Percentiles rank a stretch among this genome's conserved stretches.
Conservation (phyloP, 2,329 filamentous ascomycete genomes). For the Colletotrichum euphorbiae region DNA sequence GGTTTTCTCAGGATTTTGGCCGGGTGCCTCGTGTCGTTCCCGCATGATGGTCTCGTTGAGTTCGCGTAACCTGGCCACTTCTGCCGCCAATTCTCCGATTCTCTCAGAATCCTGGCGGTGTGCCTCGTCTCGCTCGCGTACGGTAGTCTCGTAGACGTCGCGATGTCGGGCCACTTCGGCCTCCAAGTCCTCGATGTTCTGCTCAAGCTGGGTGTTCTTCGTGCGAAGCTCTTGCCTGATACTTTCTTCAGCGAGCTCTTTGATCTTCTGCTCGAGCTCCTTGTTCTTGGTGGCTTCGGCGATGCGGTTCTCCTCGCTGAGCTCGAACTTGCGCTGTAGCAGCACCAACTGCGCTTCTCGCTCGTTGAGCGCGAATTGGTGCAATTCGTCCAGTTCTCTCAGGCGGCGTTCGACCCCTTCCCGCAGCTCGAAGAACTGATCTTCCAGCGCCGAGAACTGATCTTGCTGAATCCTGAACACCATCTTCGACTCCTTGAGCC, state of each 20-base stretch:
- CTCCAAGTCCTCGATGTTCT: background rate
- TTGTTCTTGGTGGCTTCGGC: background rate
- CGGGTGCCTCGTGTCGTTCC: too few species aligned
- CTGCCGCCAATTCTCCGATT: too few species aligned
- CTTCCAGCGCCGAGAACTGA: background rate
- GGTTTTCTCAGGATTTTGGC: too few species aligned
- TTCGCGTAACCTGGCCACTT: too few species aligned
- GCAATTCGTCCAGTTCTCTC: background rate
- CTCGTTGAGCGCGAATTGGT: background rate
- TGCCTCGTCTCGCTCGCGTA: too few species aligned
- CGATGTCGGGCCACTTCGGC: too few species aligned
- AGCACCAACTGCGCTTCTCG: background rate
- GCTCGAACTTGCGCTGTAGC: background rate
- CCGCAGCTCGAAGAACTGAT: background rate
- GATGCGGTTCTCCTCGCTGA: constrained; percentile 8
- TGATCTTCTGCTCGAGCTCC: background rate
- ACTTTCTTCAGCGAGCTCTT: background rate
- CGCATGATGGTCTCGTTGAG: too few species aligned
- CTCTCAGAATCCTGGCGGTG: too few species aligned
- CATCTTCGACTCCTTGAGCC: background rate
- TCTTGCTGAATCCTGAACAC: too few species aligned
- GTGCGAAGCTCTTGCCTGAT: background rate
- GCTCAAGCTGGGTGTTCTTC: background rate
- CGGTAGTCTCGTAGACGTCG: background rate
- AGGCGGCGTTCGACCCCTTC: too few species aligned